phyloP scores from a whole-genome alignment of 2,329 filamentous ascomycete species.

The Monilinia fructicola region DNA sequence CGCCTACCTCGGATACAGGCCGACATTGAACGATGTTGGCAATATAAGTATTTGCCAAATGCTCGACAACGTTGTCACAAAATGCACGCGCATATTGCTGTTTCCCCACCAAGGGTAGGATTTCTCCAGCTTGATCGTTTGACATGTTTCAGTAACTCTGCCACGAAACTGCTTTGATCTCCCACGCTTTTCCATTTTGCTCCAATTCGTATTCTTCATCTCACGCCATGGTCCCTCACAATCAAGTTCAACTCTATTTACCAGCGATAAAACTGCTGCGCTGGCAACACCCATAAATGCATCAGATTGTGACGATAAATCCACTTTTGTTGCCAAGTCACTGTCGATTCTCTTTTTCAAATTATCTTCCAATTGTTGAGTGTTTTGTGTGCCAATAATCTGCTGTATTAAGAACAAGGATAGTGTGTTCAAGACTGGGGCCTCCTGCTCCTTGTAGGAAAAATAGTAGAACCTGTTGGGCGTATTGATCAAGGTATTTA shows the following conservation, averaged over 20 bases:
- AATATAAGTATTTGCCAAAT: slow-evolving; percentile 76
- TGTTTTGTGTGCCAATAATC: slow-evolving; percentile 97
- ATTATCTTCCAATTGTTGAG: slow-evolving; percentile 89
- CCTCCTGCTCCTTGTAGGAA: slow-evolving; percentile 55
- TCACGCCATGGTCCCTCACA: slow-evolving; percentile 90
- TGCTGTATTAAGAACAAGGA: slow-evolving; percentile 90
- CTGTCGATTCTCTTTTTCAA: slow-evolving; percentile 87
- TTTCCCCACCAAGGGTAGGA: slow-evolving; percentile 77
- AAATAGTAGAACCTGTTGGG: slow-evolving; percentile 83
- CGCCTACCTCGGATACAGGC: slow-evolving; percentile 89
- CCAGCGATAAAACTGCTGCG: slow-evolving; percentile 78
- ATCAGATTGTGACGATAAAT: slow-evolving; percentile 90
- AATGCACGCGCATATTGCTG: slow-evolving; percentile 93
- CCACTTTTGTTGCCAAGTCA: slow-evolving; percentile 72
- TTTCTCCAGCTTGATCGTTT: slow-evolving; percentile 72
- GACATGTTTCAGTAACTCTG: slow-evolving; percentile 72
- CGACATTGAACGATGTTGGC: slow-evolving; percentile 82
- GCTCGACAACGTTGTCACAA: slow-evolving; percentile 92
- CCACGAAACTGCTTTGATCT: slow-evolving; percentile 90
- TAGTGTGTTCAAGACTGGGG: slow-evolving; percentile 68
- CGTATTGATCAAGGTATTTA: slow-evolving; percentile 93
- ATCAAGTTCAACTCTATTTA: slow-evolving; percentile 77
- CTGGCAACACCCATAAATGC: slow-evolving; percentile 94
- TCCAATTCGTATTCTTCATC: slow-evolving; percentile 96
- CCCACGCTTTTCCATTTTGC: slow-evolving; percentile 88